Evolutionary conservation across 1,139 yeast species (phyloP).

Genomic region (Geotrichum klebahnii): DNA sequence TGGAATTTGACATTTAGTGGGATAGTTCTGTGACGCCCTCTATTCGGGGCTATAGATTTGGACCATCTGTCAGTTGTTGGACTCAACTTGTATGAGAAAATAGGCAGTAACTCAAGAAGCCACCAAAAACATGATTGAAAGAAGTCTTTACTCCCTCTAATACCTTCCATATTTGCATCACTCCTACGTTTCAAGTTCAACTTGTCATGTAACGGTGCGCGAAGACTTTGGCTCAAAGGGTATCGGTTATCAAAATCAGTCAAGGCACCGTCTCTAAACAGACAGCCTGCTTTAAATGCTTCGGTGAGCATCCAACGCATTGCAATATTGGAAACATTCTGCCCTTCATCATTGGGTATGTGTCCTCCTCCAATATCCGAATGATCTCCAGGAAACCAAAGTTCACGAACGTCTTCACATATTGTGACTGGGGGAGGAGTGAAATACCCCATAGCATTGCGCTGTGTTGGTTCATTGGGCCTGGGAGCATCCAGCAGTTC

Average conservation of each 20-base stretch:
- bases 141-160: neutral
- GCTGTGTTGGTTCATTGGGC: constrained; percentile 7
- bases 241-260: constrained; percentile 42
- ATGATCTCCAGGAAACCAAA: constrained; percentile 67
- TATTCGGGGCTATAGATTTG: constrained; percentile 49
- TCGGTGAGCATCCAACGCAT: constrained; percentile 58
- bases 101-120: constrained; percentile 56
- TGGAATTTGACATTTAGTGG: constrained; percentile 50
- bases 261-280: constrained; percentile 44
- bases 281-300: constrained; percentile 49
- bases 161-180: neutral
- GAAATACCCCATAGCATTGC: constrained; percentile 11
- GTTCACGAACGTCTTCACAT: constrained; percentile 46
- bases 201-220: constrained; percentile 24
- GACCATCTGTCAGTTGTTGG: constrained; percentile 46
- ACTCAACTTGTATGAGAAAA: constrained; percentile 50
- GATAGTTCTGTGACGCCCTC: constrained; percentile 49
- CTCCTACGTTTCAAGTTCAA: constrained; percentile 15
- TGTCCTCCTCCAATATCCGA: constrained; percentile 66
- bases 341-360: constrained; percentile 44
- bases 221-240: constrained; percentile 37
- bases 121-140: constrained; percentile 45
- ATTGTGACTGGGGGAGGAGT: constrained; percentile 3
- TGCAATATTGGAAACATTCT: constrained; percentile 45
- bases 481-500: constrained; percentile 11